These are phyloP conservation scores for Lactarius vividus DNA, from an alignment of 768 basidiomycete species.

Conservation along the genomic window DNA sequence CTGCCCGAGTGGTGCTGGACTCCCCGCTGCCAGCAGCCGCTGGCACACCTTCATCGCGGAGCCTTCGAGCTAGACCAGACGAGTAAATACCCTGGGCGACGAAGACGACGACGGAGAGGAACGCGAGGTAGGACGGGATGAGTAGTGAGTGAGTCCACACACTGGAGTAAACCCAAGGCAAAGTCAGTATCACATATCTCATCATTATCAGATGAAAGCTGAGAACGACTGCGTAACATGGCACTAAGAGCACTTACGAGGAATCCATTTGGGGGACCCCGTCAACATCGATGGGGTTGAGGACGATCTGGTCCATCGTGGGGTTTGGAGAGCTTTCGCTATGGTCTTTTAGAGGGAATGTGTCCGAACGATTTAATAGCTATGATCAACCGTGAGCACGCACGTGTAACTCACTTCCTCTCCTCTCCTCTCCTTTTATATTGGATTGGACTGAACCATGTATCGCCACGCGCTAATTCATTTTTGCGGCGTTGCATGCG, in stretches of 20 bases:
- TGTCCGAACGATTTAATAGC: background rate
- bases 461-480: no score
- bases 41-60: background rate
- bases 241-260: background rate
- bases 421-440: no score
- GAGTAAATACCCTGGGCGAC: background rate
- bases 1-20: background rate
- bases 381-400: background rate
- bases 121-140: slow-evolving; percentile 18
- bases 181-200: background rate
- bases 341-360: background rate
- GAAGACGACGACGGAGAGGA: slow-evolving; percentile 13
- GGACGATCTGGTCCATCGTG: slow-evolving; percentile 10
- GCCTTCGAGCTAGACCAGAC: background rate
- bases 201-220: background rate
- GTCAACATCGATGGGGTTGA: background rate
- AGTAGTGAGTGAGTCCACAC: slow-evolving; percentile 18
- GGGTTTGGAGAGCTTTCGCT: no score
- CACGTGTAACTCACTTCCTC: background rate
- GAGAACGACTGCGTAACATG: no score
- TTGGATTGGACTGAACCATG: background rate
- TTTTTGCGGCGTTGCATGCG: no score
- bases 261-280: no score
- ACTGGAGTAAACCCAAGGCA: background rate
- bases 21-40: background rate